phyloP scores from a whole-genome alignment of 2,329 filamentous ascomycete species.

The Chaetomium olivaceum region DNA sequence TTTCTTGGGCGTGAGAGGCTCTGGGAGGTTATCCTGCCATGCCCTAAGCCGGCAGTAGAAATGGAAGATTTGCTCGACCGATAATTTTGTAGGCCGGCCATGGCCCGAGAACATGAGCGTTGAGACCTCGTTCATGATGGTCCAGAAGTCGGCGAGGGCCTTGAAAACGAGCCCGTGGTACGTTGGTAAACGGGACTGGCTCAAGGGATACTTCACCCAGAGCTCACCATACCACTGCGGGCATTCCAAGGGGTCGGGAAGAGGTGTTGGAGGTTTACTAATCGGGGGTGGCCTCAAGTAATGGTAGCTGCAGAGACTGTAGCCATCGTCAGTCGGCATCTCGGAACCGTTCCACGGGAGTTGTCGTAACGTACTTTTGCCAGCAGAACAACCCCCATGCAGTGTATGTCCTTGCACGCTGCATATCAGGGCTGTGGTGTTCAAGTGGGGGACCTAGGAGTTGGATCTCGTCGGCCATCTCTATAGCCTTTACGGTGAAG shows the following conservation, averaged over 20 bases:
- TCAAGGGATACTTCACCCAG: constrained; percentile 37
- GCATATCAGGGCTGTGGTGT: constrained; percentile 28
- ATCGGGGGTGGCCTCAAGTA: constrained; percentile 35
- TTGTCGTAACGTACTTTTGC: constrained; percentile 35
- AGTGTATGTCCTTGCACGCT: constrained; percentile 35
- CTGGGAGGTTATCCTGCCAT: constrained; percentile 33
- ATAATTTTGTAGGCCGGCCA: constrained; percentile 20
- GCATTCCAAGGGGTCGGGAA: constrained; percentile 36
- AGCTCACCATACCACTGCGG: constrained; percentile 38
- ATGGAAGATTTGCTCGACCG: constrained; percentile 28
- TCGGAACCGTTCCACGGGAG: neutral
- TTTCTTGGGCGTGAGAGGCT: constrained; percentile 32
- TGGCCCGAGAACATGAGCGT: constrained; percentile 27
- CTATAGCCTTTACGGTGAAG: constrained; percentile 38
- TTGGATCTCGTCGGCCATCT: constrained; percentile 38
- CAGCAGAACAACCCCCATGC: constrained; percentile 40
- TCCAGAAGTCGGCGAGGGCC: constrained; percentile 35
- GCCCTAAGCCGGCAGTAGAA: constrained; percentile 30
- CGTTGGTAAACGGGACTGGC: constrained; percentile 29
- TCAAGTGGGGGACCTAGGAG: constrained; percentile 34
- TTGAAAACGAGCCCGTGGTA: constrained; percentile 35
- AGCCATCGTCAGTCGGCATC: constrained; percentile 5
- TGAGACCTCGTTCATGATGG: constrained; percentile 35
- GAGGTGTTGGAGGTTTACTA: constrained; percentile 30
- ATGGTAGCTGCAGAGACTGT: constrained; percentile 30